Evolutionary conservation across 2,329 filamentous ascomycete species (phyloP).

Genomic region (Penicillium sp.): DNA sequence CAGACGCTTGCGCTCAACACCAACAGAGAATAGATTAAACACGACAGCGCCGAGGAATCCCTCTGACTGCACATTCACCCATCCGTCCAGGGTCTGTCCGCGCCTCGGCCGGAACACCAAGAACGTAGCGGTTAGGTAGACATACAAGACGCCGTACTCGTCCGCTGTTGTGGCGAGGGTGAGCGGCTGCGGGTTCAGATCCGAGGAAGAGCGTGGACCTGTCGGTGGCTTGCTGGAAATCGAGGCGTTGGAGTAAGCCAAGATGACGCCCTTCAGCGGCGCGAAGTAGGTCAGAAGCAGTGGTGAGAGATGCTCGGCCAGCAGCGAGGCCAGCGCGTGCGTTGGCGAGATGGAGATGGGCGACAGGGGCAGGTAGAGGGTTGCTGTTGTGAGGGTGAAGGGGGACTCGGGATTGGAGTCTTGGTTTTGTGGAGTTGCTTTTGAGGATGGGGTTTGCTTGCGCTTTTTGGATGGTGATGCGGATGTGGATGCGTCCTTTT

Average conservation of each 20-base stretch:
- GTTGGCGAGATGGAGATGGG: constrained; percentile 54
- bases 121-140: constrained; percentile 86
- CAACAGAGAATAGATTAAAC: constrained; percentile 89
- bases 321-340: constrained; percentile 55
- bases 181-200: constrained; percentile 37
- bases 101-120: constrained; percentile 74
- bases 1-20: constrained; percentile 72
- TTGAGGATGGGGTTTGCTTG: constrained; percentile 33
- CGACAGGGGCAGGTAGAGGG: constrained; percentile 64
- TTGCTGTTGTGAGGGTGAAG: constrained; percentile 75
- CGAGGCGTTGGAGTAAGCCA: constrained; percentile 51
- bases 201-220: constrained; percentile 25
- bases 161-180: constrained; percentile 53
- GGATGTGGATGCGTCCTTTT: constrained; percentile 37
- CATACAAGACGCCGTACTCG: constrained; percentile 82
- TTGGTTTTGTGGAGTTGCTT: constrained; percentile 10
- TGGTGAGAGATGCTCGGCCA: constrained; percentile 61
- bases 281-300: constrained; percentile 63
- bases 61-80: constrained; percentile 80
- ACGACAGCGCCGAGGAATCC: constrained; percentile 86
- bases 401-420: constrained; percentile 55
- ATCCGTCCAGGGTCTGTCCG: constrained; percentile 73
- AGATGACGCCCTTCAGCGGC: constrained; percentile 56
- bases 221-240: constrained; percentile 43
- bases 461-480: constrained; percentile 43